Evolutionary conservation across 163 green algal genomes (phyloP).

Genomic region (Prototheca wickerhamii): DNA sequence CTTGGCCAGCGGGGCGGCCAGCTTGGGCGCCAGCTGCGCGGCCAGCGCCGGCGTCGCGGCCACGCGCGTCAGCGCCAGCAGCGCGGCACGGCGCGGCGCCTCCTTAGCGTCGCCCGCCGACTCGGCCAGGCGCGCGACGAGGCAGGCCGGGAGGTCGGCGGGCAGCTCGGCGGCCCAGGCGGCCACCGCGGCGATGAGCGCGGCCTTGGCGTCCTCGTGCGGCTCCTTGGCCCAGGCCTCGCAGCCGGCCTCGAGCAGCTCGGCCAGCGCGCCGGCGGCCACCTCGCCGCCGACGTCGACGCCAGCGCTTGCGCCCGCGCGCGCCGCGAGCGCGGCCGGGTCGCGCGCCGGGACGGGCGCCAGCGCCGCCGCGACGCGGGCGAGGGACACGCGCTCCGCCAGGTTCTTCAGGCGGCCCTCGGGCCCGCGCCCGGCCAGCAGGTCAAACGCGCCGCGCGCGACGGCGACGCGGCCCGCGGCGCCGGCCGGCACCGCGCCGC

Average conservation of each 20-base stretch:
- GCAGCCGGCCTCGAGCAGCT: slow-evolving; percentile 3
- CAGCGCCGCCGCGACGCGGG: slow-evolving; percentile 8
- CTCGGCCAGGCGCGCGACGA: slow-evolving; percentile 27
- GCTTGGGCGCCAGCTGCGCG: slow-evolving; percentile 7
- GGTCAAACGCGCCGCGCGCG: neutral
- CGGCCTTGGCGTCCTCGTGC: slow-evolving; percentile 67
- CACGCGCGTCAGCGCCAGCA: slow-evolving; percentile 28
- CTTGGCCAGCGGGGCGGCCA: slow-evolving; percentile 40
- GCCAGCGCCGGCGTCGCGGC: neutral
- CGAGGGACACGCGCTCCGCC: slow-evolving; percentile 47
- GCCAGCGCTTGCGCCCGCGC: too few species aligned
- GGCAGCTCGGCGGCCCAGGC: slow-evolving; percentile 41
- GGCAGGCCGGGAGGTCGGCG: slow-evolving; percentile 11
- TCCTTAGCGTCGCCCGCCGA: slow-evolving; percentile 72
- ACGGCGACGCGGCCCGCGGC: neutral
- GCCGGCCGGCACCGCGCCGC: neutral
- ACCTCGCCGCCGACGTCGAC: neutral
- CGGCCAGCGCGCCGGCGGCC: neutral
- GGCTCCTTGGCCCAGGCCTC: slow-evolving; percentile 26
- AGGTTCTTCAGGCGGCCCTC: slow-evolving; percentile 63
- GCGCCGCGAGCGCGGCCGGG: too few species aligned
- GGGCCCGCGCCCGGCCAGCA: slow-evolving; percentile 1
- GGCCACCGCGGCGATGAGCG: slow-evolving; percentile 38
- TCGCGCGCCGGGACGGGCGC: too few species aligned
- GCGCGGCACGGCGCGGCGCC: slow-evolving; percentile 19